Percentiles rank a stretch among this genome's conserved stretches.
Evolutionary conservation across 2,329 filamentous ascomycete species (phyloP).

Genomic region (Plenodomus tracheiphilus): DNA sequence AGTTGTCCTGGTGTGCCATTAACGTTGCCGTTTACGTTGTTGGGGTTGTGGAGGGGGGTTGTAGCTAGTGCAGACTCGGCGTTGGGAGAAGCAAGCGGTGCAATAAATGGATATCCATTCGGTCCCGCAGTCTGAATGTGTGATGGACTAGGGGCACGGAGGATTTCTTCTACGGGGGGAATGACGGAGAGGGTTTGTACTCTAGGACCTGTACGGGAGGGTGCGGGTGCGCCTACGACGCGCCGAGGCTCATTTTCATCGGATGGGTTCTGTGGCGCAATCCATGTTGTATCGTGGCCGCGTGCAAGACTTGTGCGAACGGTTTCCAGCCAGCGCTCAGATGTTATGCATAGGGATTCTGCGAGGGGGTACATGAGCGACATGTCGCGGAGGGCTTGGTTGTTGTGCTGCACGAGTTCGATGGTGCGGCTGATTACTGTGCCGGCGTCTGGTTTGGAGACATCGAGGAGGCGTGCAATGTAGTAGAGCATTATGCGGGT

Average conservation of each 20-base stretch:
- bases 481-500: conserved; percentile 41
- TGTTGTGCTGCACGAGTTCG: conserved; percentile 37
- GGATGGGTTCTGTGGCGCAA: conserved; percentile 33
- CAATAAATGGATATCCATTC: conserved; percentile 13
- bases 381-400: conserved; percentile 35
- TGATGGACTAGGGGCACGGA: conserved; percentile 10
- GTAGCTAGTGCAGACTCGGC: conserved; percentile 6
- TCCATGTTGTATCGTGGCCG: conserved; percentile 32
- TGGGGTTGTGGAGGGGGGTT: background rate
- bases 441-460: conserved; percentile 29
- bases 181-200: conserved; percentile 12
- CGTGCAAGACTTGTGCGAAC: conserved; percentile 33
- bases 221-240: conserved; percentile 24
- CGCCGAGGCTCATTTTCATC: conserved; percentile 31
- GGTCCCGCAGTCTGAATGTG: conserved; percentile 13
- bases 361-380: conserved; percentile 37
- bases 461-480: conserved; percentile 33
- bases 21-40: background rate
- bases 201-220: background rate
- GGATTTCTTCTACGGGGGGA: conserved; percentile 16
- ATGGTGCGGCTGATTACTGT: conserved; percentile 31
- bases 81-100: background rate
- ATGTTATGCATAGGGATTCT: conserved; percentile 34
- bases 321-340: conserved; percentile 38
- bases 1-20: conserved; percentile 9